A percentile compares a stretch with the other conserved stretches of the same genome.
Evolutionary conservation across 2,329 filamentous ascomycete genomes (phyloP).

Genomic region (Venturia effusa): DNA sequence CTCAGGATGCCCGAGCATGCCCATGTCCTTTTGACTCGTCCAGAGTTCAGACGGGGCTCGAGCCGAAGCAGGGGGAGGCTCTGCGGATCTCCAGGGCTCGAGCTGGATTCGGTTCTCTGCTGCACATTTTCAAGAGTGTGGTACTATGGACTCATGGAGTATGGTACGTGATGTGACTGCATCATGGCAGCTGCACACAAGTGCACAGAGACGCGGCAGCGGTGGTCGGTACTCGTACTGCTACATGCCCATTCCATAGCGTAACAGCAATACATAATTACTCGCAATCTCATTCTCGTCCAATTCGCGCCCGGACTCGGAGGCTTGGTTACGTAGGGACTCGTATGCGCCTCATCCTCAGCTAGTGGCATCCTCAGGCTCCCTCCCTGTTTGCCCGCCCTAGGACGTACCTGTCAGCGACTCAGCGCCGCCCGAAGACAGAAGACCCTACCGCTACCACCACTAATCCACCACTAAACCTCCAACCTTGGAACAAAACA

Average conservation of each 20-base stretch:
- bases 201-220: not conserved
- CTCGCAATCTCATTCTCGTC: too few species aligned
- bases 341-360: not conserved
- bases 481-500: conserved; percentile 5
- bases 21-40: too few species aligned
- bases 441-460: too few species aligned
- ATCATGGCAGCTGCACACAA: not conserved
- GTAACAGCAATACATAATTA: too few species aligned
- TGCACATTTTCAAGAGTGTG: not conserved
- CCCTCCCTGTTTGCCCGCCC: not conserved
- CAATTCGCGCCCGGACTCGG: too few species aligned
- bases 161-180: too few species aligned
- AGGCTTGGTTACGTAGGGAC: not conserved
- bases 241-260: too few species aligned
- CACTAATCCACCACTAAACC: not conserved
- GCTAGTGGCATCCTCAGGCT: too few species aligned
- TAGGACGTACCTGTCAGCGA: not conserved
- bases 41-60: too few species aligned
- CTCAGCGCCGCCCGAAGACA: not conserved
- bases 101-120: not conserved
- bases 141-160: too few species aligned
- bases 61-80: not conserved
- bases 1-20: too few species aligned
- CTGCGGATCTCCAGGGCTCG: not conserved
- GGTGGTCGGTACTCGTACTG: not conserved